Base-by-base conservation (phyloP, 371 early-diverging fungal species). In the Fennellomyces sp. region DNA sequence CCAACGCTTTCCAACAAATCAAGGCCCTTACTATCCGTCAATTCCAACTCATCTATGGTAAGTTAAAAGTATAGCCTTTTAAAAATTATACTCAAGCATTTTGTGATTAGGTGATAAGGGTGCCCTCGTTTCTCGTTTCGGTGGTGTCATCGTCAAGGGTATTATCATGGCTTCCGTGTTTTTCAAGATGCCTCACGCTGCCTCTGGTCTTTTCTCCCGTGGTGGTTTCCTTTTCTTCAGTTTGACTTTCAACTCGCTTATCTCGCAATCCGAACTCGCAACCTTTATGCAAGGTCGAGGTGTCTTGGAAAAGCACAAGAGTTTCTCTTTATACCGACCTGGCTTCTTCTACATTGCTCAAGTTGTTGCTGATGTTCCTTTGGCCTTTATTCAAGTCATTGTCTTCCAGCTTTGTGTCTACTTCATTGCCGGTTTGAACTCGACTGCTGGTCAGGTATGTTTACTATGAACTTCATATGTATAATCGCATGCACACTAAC, bases 161-260 rank as follows among this genome's bases (percentile, higher is more conserved):
- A 62, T 87, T 47, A 84, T 90, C 60, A 81, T 87, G 66, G 88
- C 89, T 28, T 84, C 87, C 11, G 80, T 85, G 41, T 90, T 88
- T 68, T 82, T 80, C 58, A 56, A 73, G 52, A 64, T 90, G 63
- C 86, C 86, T 8, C 47, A 52, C 2, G 68, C 63, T 39, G 71
- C 78, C 4, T 58, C 68, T 26, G 88, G 90, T 41, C 77, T 84
- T 58, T 92, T 89, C 70, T 82, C 85, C 2, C 83, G 88, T 36
- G 89, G 91, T 48, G 89, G 47, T 35, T 88, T 83, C 23, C 57
- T 87, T 7, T 85, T 86, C 52, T 83, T 84, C 36, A 69, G 78
- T 42, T 65, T 86, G n/a, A 61, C 86, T 31, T 84, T 86, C 70
- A 86, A 80, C 59, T 67, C 85, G 26, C 73, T 88, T 35, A 76